Base-by-base conservation (phyloP, 225 moss, liverwort and hornwort genomes). In the Lunularia cruciata region DNA sequence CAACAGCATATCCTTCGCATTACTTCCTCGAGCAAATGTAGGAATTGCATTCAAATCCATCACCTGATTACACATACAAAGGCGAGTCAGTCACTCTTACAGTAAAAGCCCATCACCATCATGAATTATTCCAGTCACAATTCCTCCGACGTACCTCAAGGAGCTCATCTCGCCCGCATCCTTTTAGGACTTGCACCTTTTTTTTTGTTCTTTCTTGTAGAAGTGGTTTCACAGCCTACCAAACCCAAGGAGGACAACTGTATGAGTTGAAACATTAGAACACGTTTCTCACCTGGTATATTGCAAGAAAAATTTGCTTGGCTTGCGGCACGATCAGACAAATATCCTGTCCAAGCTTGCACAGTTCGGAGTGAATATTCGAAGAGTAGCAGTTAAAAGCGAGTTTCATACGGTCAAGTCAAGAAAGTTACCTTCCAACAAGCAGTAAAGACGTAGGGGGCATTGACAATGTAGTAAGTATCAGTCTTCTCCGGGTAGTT, bases 401-500 rank as follows among this genome's bases (percentile, higher is more conserved):
- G 20, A 31, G 25, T 26, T 53, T 28, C 58, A 4, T n/a, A n/a
- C n/a, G n/a, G n/a, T n/a, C n/a, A n/a, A n/a, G n/a, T n/a, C n/a
- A n/a, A n/a, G n/a, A 19, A 47, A 14, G 31, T 67, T 77, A 98
- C 96, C 98, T 87, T 98, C 98, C 98, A 98, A 79, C 98, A 98
- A 27, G 89, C 88, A 66, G 86, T 85, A 68, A 98, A 98, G 45
- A 93, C 90, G 48, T 88, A 91, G 15, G 98, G 98, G 12, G 98
- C 98, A 78, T 98, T 98, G 31, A 93, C 98, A 58, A 98, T 93
- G 69, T 85, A 98, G 73, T 98, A 98, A 11, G 86, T 91, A 64
- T 98, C 98, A 6, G 91, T 98, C 85, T 98, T 98, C 32, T 98
- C 93, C 61, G 98, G 98, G 63, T 98, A 98, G 59, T 98, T 98